Conservation (phyloP, 2,329 filamentous ascomycete genomes). For the Talaromyces sp. region DNA sequence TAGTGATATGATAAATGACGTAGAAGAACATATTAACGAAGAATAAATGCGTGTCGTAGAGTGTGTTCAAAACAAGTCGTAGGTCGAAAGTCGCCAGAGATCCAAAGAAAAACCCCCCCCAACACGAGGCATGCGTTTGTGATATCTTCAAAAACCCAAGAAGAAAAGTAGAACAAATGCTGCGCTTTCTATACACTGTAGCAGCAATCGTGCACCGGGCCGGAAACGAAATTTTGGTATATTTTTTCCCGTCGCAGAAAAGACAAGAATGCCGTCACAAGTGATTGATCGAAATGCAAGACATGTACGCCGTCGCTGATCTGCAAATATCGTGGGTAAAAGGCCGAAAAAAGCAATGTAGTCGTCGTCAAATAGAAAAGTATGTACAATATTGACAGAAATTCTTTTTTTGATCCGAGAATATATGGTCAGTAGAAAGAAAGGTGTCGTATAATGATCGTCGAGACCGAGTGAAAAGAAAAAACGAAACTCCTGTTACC, state of each 20-base stretch:
- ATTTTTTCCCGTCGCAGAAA: slow-evolving; percentile 36
- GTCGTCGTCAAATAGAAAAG: slow-evolving; percentile 19
- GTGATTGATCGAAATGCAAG: slow-evolving; percentile 26
- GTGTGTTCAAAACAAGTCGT: slow-evolving; percentile 21
- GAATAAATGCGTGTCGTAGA: slow-evolving; percentile 23
- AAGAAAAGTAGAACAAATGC: slow-evolving; percentile 31
- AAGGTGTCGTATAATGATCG: slow-evolving; percentile 14
- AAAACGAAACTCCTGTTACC: slow-evolving; percentile 5
- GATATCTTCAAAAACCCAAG: slow-evolving; percentile 18
- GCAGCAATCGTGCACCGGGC: slow-evolving; percentile 30
- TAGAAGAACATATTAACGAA: slow-evolving; percentile 23
- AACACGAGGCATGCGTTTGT: slow-evolving; percentile 31
- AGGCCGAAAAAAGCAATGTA: slow-evolving; percentile 25
- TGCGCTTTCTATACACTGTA: slow-evolving; percentile 41
- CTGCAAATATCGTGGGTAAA: slow-evolving; percentile 19
- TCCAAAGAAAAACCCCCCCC: slow-evolving; percentile 33
- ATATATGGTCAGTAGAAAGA: slow-evolving; percentile 8
- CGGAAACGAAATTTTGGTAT: slow-evolving; percentile 25
- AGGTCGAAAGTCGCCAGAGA: slow-evolving; percentile 24
- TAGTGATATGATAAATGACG: slow-evolving; percentile 12
- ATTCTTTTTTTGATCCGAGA: slow-evolving; percentile 11
- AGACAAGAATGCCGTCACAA: slow-evolving; percentile 21
- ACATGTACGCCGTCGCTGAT: slow-evolving; percentile 41
- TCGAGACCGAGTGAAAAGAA: slow-evolving; percentile 10
- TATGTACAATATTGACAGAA: slow-evolving; percentile 17